Evolutionary conservation across 192 early-diverging fungal species (phyloP).

Genomic region (Umbelopsis isabellina): DNA sequence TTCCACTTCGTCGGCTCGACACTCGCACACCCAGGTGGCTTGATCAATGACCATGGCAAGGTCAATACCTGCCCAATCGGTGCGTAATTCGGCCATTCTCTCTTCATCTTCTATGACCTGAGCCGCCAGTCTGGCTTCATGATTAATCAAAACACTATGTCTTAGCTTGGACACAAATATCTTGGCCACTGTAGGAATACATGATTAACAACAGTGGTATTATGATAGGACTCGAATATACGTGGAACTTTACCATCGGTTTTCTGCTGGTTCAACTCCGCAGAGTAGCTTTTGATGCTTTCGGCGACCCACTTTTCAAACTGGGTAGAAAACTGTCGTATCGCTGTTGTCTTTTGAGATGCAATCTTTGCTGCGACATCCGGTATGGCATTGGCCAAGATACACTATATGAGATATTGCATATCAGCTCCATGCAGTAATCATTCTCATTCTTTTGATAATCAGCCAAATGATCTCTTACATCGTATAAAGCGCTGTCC

Average conservation of each 20-base stretch:
- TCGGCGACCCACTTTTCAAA: conserved; percentile 4
- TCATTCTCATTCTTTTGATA: conserved; percentile 1
- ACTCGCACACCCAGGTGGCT: conserved; percentile 54
- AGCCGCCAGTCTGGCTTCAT: conserved; percentile 44
- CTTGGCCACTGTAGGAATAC: conserved; percentile 40
- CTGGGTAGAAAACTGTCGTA: conserved; percentile 25
- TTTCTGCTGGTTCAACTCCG: conserved; percentile 28
- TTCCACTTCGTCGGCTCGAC: conserved; percentile 41
- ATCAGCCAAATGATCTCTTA: conserved; percentile 37
- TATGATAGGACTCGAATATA: not conserved
- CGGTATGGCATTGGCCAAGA: conserved; percentile 28
- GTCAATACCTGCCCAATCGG: conserved; percentile 51
- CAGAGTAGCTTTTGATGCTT: conserved; percentile 23
- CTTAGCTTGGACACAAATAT: conserved; percentile 51
- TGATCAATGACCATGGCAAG: conserved; percentile 50
- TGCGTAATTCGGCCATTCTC: conserved; percentile 35
- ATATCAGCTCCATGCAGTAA: not conserved
- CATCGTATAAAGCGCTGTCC: conserved; percentile 55
- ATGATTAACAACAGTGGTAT: conserved; percentile 10
- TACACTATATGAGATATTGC: conserved; percentile 38
- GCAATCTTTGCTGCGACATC: conserved; percentile 3
- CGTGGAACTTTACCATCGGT: conserved; percentile 24
- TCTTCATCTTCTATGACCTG: conserved; percentile 38
- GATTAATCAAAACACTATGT: conserved; percentile 48
- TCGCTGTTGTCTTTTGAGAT: not conserved